Percentiles rank a stretch among this genome's conserved stretches.
Evolutionary conservation across 257 asterid species (phyloP).

Genomic region (Lycium barbarum): DNA sequence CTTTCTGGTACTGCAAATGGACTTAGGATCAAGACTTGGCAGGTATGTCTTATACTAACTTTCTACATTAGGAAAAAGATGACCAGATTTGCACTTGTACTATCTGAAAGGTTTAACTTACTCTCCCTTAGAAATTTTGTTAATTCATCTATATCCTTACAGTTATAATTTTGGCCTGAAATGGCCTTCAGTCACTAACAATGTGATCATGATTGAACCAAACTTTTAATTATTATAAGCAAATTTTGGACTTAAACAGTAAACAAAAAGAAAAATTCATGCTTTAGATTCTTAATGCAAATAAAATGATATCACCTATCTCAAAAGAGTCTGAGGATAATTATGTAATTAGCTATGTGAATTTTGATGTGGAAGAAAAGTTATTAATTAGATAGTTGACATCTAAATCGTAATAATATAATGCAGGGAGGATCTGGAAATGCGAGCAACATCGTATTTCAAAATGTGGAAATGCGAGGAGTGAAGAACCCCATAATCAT

Average conservation of each 20-base stretch:
- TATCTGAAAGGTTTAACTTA: neutral
- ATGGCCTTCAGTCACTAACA: no score
- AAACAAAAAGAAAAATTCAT: no score
- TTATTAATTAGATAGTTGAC: neutral
- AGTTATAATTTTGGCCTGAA: neutral
- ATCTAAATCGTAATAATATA: neutral
- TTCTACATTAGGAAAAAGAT: neutral
- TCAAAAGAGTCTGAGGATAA: no score
- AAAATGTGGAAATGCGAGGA: conserved; percentile 61
- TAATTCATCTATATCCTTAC: neutral
- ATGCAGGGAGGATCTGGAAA: conserved; percentile 88
- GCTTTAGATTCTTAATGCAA: no score
- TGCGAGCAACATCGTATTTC: conserved; percentile 77
- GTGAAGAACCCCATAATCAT: conserved; percentile 81
- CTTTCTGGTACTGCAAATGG: conserved; percentile 75
- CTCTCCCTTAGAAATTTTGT: neutral
- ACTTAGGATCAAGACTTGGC: conserved; percentile 92
- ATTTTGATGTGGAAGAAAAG: no score
- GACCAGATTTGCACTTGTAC: neutral
- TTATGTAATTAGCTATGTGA: no score
- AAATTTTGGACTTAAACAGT: no score
- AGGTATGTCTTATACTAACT: conserved; percentile 44
- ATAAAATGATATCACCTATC: no score
- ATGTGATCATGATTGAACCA: neutral
- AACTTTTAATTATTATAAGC: neutral